Evolutionary conservation across 2,329 filamentous ascomycete genomes (phyloP), one percentile per base, ranked within the genome.

Genomic region (Trichoderma sp.): DNA sequence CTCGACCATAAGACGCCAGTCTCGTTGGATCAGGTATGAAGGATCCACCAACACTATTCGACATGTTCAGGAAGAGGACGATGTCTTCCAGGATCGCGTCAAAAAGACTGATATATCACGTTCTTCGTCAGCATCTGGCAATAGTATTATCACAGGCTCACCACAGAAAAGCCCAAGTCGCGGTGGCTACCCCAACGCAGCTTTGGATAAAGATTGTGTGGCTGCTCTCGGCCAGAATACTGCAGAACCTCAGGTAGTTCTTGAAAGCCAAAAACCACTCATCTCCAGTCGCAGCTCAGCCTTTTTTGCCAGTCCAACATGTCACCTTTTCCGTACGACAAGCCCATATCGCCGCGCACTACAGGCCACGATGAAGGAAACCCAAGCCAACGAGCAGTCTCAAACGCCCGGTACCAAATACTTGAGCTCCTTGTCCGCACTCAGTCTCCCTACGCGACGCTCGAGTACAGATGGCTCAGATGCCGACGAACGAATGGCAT

Each of bases 331-430:
- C 70, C 81, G 86, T 33, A 85, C 85, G 0, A 79, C 82, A 31
- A 89, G 86, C 66, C 86, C 87, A 0, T 90, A 85, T 72, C 83
- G 87, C 3, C 83, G 83, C 31, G 84, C 83, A 2, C 73, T 89
- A 37, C 82, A 80, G 56, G 81, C 82, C 61, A 83, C 77, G 1
- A 86, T 86, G 72, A 78, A 79, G 68, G 74, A 78, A 8, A 78
- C 78, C 19, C 73, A 80, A 8, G 74, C 76, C 19, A 71, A 70
- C 2, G 71, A 75, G 5, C 69, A 73, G 3, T 68, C 69, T 0
- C 75, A 71, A 6, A 75, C 76, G 4, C 72, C 77, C 0, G 79
- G 78, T 33, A 77, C 75, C 29, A 80, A 77, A 40, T 83, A 82
- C 74, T 74, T 82, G 60, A 77, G 77, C n/a, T 81, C 82, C 0